A percentile compares a stretch with the other conserved stretches of the same genome.
phyloP scores from a whole-genome alignment of 345 rosid species.

The Eucalyptus fibrosa region DNA sequence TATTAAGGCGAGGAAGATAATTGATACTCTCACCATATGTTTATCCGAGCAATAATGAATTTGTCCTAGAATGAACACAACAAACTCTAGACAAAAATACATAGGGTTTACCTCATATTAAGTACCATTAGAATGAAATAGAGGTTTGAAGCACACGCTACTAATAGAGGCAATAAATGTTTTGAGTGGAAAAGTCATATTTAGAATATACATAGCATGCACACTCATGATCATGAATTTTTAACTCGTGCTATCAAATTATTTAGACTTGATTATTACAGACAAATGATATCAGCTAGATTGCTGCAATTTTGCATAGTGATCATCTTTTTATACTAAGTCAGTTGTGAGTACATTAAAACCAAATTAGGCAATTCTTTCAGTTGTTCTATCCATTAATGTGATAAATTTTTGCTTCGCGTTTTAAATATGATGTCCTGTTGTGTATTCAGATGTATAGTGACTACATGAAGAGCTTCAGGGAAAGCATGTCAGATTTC shows the following conservation, averaged over 20 bases:
- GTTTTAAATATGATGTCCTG: not conserved
- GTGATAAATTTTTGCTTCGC: not conserved
- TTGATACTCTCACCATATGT: not conserved
- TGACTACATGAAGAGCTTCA: slow-evolving; percentile 75
- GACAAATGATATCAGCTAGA: not conserved
- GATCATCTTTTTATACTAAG: not conserved
- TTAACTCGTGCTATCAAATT: not conserved
- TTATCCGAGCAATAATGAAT: not conserved
- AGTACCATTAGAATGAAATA: not conserved
- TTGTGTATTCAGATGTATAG: slow-evolving; percentile 41
- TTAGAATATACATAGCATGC: not conserved
- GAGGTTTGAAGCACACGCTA: not conserved
- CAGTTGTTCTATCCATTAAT: not conserved
- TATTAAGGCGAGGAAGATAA: not conserved
- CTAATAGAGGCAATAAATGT: not conserved
- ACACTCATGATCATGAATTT: not conserved
- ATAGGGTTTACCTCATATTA: not conserved
- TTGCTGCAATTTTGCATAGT: not conserved
- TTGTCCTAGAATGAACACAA: not conserved
- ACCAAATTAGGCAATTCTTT: not conserved
- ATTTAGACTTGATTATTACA: not conserved
- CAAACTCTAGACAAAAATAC: not conserved
- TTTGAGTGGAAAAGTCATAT: not conserved
- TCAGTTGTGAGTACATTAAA: not conserved
- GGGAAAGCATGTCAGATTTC: slow-evolving; percentile 51